Evolutionary conservation across 225 moss, liverwort and hornwort genomes (phyloP).

Genomic region (Physcomitrellopsis africana): DNA sequence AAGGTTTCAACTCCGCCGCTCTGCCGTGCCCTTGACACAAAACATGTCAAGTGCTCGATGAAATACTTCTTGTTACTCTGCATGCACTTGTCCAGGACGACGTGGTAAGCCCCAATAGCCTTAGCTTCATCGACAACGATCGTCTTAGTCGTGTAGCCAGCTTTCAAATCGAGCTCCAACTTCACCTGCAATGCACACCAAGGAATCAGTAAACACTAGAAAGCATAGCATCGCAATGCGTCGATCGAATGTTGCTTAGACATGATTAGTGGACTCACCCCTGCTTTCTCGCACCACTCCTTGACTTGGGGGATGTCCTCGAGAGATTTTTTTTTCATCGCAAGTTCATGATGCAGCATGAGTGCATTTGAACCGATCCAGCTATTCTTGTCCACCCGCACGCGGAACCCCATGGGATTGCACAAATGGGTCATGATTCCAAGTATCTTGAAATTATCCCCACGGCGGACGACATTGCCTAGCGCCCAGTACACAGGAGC

Average conservation of each 20-base stretch:
- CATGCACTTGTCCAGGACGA: slow-evolving; percentile 56
- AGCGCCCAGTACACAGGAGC: slow-evolving; percentile 61
- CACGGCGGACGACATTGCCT: slow-evolving; percentile 52
- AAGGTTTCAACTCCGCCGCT: slow-evolving; percentile 61
- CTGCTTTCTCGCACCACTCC: slow-evolving; percentile 67
- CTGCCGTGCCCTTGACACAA: slow-evolving; percentile 50
- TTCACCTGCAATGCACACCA: slow-evolving; percentile 36
- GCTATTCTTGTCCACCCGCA: slow-evolving; percentile 51
- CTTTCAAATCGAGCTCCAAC: slow-evolving; percentile 53
- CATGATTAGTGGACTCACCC: slow-evolving; percentile 27
- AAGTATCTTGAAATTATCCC: slow-evolving; percentile 54
- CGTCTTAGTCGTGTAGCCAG: slow-evolving; percentile 33
- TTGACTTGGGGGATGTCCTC: slow-evolving; percentile 43
- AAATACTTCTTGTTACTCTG: slow-evolving; percentile 51
- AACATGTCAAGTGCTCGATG: slow-evolving; percentile 61
- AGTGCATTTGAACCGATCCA: slow-evolving; percentile 47
- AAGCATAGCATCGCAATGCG: too few relatives aligned
- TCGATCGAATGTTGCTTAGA: too few relatives aligned
- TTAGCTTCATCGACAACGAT: slow-evolving; percentile 57
- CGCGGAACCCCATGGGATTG: slow-evolving; percentile 59
- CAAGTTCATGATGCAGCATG: slow-evolving; percentile 41
- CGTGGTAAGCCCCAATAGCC: slow-evolving; percentile 51
- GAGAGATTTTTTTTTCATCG: slow-evolving; percentile 30
- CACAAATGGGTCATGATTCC: slow-evolving; percentile 48
- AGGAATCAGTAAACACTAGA: not conserved